A percentile compares a stretch with the other conserved stretches of the same genome.
These are phyloP conservation scores for Globisporangium alternatum DNA, from an alignment of 352 stramenopile species.

Conservation along the genomic window DNA sequence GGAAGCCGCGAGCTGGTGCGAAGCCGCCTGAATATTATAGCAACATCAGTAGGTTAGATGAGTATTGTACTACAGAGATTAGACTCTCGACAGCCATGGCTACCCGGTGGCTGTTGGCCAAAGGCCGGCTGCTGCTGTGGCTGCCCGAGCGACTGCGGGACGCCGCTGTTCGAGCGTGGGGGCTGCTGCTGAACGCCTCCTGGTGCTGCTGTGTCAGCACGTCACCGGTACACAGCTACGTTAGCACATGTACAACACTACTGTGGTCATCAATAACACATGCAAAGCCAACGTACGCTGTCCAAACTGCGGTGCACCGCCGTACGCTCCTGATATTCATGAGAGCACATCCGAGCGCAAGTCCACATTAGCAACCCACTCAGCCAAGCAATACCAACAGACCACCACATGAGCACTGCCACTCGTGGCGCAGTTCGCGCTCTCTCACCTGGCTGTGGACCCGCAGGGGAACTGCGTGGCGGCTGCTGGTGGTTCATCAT, in stretches of 20 bases:
- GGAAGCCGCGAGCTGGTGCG: conserved; percentile 15
- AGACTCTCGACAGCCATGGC: neutral
- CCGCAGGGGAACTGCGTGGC: conserved; percentile 12
- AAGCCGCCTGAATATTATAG: conserved; percentile 8
- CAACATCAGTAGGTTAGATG: neutral
- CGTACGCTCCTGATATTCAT: conserved; percentile 7
- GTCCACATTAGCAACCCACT: neutral
- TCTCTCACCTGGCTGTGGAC: conserved; percentile 7
- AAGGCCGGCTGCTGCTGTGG: conserved; percentile 11
- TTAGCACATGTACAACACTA: neutral
- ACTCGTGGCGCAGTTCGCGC: too few species aligned
- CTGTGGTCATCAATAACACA: neutral
- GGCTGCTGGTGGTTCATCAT: conserved; percentile 11
- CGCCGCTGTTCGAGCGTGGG: conserved; percentile 31
- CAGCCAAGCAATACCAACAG: neutral
- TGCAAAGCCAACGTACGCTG: conserved; percentile 8
- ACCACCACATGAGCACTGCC: neutral
- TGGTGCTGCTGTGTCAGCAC: conserved; percentile 16
- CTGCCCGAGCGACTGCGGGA: conserved; percentile 11
- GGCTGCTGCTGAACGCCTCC: conserved; percentile 28
- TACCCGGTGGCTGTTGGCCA: conserved; percentile 15
- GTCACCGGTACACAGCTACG: neutral
- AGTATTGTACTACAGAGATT: neutral
- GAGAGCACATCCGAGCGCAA: neutral
- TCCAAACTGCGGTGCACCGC: conserved; percentile 16